These are phyloP conservation scores for Fraxinus sp. DNA, from an alignment of 305 asterid genomes.

Conservation along the genomic window DNA sequence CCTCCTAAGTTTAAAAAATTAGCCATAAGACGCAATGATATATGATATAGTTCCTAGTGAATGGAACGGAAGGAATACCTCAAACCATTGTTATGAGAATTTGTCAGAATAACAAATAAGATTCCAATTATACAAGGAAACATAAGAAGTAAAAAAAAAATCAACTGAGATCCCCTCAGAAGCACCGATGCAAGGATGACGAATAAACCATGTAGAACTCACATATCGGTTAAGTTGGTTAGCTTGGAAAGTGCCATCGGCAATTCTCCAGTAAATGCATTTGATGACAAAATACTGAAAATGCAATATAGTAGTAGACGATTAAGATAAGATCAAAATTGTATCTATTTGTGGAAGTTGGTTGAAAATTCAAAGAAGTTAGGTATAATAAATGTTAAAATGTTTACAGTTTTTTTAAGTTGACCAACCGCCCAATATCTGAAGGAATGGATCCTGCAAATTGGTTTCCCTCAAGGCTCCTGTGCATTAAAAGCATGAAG, in stretches of 20 bases:
- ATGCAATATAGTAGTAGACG: conserved; percentile 5
- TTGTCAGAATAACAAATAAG: not conserved
- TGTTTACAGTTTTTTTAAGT: conserved; percentile 66
- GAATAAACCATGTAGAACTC: conserved; percentile 31
- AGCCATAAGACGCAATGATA: not conserved
- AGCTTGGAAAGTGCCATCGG: conserved; percentile 63
- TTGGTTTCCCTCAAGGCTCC: conserved; percentile 84
- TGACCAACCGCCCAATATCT: conserved; percentile 59
- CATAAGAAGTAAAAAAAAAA: not conserved
- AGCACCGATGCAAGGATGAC: not conserved
- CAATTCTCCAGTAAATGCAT: conserved; percentile 67
- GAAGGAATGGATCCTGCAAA: conserved; percentile 75
- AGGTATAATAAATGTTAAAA: conserved; percentile 17
- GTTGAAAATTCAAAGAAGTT: not conserved
- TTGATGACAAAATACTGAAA: conserved; percentile 72
- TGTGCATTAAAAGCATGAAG: conserved; percentile 30
- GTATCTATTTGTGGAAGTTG: not conserved
- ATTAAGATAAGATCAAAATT: conserved; percentile 15
- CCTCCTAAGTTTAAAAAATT: conserved; percentile 47
- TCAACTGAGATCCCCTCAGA: not conserved
- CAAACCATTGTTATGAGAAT: not conserved
- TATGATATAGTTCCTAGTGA: not conserved
- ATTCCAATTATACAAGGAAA: not conserved
- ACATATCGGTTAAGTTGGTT: conserved; percentile 72
- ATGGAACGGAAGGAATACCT: not conserved